Evolutionary conservation across 1,139 yeast species (phyloP).

Genomic region (Meyerozyma guilliermondii): DNA sequence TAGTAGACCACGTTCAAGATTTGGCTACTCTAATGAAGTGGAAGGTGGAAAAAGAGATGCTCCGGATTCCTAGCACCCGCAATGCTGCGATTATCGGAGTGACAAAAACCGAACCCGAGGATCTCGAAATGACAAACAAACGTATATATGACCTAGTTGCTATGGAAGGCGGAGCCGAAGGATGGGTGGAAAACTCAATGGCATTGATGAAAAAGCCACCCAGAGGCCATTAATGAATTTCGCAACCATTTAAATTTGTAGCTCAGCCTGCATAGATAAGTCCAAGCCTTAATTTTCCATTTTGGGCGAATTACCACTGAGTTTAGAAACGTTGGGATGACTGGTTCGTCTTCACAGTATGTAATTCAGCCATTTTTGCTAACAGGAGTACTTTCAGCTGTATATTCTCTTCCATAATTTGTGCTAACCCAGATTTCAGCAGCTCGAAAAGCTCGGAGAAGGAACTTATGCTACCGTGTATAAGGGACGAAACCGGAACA

Average conservation of each 20-base stretch:
- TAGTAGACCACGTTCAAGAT: slow-evolving; percentile 79
- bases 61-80: slow-evolving; percentile 91
- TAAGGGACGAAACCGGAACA: slow-evolving; percentile 86
- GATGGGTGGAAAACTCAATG: slow-evolving; percentile 82
- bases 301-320: background rate
- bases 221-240: slow-evolving; percentile 21
- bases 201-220: slow-evolving; percentile 50
- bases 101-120: slow-evolving; percentile 21
- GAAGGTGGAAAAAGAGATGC: slow-evolving; percentile 79
- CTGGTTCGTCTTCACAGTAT: slow-evolving; percentile 27
- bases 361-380: slow-evolving; percentile 10
- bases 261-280: background rate
- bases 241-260: background rate
- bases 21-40: slow-evolving; percentile 71
- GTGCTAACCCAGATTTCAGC: slow-evolving; percentile 33
- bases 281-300: background rate
- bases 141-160: slow-evolving; percentile 56
- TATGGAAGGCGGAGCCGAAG: slow-evolving; percentile 83
- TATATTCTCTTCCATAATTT: background rate
- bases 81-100: slow-evolving; percentile 86
- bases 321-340: slow-evolving; percentile 11
- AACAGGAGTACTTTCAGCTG: background rate
- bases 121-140: slow-evolving; percentile 18
- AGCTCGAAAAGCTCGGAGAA: slow-evolving; percentile 89
- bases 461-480: slow-evolving; percentile 98